Evolutionary conservation across 768 basidiomycete genomes (phyloP), one percentile per base, ranked within the genome.

Genomic region (Rubroboletus pulcherrimus): DNA sequence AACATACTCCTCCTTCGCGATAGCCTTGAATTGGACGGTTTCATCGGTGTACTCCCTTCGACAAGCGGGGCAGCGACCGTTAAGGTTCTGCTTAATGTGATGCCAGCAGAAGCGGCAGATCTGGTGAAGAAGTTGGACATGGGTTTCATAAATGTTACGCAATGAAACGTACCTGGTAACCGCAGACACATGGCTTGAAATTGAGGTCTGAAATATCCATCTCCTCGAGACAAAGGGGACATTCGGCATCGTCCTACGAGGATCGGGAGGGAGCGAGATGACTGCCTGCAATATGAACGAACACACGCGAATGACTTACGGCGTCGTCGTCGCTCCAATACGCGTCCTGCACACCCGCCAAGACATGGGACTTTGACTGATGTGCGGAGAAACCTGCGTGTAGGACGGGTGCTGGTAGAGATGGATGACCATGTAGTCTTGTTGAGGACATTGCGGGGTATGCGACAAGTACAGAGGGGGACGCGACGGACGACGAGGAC

Each of bases 81-180:
- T 98, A 58, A 96, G 79, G 75, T 97, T 92, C 74, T 91, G 85
- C 76, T 91, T 89, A 80, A 97, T 96, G 75, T 98, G 94, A 74
- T 99, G 92, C 85, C 94, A 98, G 73, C 97, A 99, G 77, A 99
- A 99, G 54, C 93, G 89, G 72, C 97, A 99, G 62, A 99, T 93
- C 97, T 99, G 61, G 46, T 40, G 51, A n/a, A 50, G 56, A 58
- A 51, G 47, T 55, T 24, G 41, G 54, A 42, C 52, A 49, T 30
- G 8, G 39, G 39, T 59, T 58, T 65, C 57, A 63, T 66, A 54
- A 61, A 26, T 5, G 34, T 56, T 51, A 62, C 53, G 60, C 48
- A 17, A 61, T 49, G 21, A 49, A 49, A 50, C 63, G 51, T 60
- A 90, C 97, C 83, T 98, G 97, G 75, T 98, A 97, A 57, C 97